Conservation (phyloP, 2,329 filamentous ascomycete genomes). For the Ophiocordyceps camponoti-saundersi region DNA sequence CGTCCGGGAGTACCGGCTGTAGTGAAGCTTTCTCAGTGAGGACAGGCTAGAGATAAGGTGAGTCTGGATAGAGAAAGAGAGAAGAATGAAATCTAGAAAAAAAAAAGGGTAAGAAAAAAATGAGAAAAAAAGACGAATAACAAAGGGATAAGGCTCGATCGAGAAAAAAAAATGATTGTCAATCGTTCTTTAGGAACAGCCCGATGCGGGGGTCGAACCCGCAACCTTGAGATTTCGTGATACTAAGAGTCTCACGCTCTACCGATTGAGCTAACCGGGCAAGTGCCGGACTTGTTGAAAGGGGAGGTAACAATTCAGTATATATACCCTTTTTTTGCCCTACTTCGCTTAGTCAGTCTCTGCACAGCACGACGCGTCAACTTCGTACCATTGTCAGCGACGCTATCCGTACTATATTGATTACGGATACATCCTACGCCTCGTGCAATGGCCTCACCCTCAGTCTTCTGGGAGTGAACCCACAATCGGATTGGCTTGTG, state of each 20-base stretch:
- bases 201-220: constrained; percentile 32
- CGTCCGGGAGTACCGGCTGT: too few species aligned
- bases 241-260: constrained; percentile 55
- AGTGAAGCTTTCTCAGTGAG: too few species aligned
- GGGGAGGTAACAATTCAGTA: neutral
- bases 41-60: too few species aligned
- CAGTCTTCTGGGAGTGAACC: too few species aligned
- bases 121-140: neutral
- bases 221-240: constrained; percentile 27
- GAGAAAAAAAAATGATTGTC: neutral
- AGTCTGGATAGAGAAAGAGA: too few species aligned
- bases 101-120: neutral
- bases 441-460: too few species aligned
- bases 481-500: too few species aligned
- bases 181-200: constrained; percentile 17
- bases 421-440: too few species aligned
- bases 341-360: neutral
- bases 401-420: too few species aligned
- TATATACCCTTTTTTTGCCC: neutral
- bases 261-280: constrained; percentile 26
- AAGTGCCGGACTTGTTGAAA: constrained; percentile 1
- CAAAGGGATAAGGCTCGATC: neutral
- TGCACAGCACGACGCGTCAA: too few species aligned
- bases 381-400: too few species aligned
- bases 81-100: too few species aligned